phyloP scores from a whole-genome alignment of 495 filamentous ascomycete genomes.

The Trichoderma asperelloides region DNA sequence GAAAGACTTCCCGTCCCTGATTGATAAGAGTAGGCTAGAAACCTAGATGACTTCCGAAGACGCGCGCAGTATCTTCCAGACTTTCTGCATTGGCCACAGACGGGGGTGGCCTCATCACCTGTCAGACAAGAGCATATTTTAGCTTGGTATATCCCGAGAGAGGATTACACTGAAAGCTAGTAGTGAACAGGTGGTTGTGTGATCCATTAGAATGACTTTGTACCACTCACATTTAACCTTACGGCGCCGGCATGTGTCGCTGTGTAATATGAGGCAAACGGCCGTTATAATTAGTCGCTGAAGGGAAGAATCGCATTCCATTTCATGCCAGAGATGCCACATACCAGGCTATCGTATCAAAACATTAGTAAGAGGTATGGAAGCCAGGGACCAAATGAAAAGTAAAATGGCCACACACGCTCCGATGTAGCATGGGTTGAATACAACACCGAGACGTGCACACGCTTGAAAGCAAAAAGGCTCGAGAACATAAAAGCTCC shows the following conservation, averaged over 20 bases:
- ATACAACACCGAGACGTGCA: not conserved
- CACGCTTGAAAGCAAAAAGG: not conserved
- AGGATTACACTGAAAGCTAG: not conserved
- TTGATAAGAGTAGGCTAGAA: not conserved
- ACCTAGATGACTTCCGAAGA: slow-evolving; percentile 13
- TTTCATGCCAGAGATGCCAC: not conserved
- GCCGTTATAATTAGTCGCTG: not conserved
- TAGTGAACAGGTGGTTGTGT: not conserved
- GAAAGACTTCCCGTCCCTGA: not conserved
- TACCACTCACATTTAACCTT: slow-evolving; percentile 26
- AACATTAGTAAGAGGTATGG: not conserved
- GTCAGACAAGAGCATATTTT: not conserved
- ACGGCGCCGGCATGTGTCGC: slow-evolving; percentile 25
- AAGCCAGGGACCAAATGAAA: not conserved
- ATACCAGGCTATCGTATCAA: not conserved
- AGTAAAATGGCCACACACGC: not conserved
- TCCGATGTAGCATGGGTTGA: not conserved
- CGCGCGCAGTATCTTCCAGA: slow-evolving; percentile 19
- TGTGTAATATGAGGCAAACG: not conserved
- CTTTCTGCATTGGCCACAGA: slow-evolving; percentile 21
- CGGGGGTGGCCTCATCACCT: slow-evolving; percentile 24
- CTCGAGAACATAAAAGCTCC: not conserved
- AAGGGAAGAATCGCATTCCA: not conserved
- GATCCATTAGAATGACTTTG: not conserved
- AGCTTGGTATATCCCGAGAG: not conserved